Percentiles rank a stretch among this genome's conserved stretches.
These are phyloP conservation scores for Cutaneotrichosporon cavernicola DNA, from an alignment of 1,284 basidiomycete species.

Conservation along the genomic window DNA sequence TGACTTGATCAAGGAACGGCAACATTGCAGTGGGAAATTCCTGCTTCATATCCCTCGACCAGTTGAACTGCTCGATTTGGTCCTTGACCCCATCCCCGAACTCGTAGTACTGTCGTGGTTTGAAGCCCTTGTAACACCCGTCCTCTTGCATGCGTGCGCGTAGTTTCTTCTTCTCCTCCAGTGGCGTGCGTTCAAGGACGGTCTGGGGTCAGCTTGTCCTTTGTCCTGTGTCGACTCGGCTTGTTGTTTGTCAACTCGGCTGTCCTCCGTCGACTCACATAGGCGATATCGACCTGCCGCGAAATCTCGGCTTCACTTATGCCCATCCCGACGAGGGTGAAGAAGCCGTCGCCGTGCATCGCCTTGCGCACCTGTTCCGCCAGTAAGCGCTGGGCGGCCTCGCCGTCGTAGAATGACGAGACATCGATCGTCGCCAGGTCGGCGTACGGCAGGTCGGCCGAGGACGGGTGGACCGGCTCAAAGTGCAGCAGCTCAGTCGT, in stretches of 20 bases:
- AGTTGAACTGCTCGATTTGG: constrained; percentile 36
- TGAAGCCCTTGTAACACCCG: constrained; percentile 29
- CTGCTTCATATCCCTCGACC: constrained; percentile 30
- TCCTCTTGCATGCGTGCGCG: constrained; percentile 24
- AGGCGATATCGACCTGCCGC: constrained; percentile 32
- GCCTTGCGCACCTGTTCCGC: constrained; percentile 23
- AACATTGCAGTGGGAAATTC: constrained; percentile 25
- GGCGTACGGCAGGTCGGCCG: constrained; percentile 24
- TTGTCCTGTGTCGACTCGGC: no score
- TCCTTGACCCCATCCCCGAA: constrained; percentile 35
- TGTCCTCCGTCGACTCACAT: constrained; percentile 19
- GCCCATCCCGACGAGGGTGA: constrained; percentile 22
- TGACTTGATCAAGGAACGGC: constrained; percentile 27
- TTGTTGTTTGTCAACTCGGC: no score
- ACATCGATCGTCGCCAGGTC: constrained; percentile 29
- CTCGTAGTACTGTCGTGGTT: constrained; percentile 33
- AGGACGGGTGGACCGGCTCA: constrained; percentile 14
- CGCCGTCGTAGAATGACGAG: constrained; percentile 22
- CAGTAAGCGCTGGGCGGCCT: constrained; percentile 16
- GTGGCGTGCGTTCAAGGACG: constrained; percentile 24
- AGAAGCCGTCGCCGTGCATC: constrained; percentile 31
- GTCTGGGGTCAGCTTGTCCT: constrained; percentile 19
- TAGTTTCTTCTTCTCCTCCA: constrained; percentile 27
- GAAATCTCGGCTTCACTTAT: constrained; percentile 26
- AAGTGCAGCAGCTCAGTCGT: constrained; percentile 20